Percentiles rank a stretch among this genome's conserved stretches.
Conservation (phyloP, 306 rosid species). For the Canavalia gladiata region DNA sequence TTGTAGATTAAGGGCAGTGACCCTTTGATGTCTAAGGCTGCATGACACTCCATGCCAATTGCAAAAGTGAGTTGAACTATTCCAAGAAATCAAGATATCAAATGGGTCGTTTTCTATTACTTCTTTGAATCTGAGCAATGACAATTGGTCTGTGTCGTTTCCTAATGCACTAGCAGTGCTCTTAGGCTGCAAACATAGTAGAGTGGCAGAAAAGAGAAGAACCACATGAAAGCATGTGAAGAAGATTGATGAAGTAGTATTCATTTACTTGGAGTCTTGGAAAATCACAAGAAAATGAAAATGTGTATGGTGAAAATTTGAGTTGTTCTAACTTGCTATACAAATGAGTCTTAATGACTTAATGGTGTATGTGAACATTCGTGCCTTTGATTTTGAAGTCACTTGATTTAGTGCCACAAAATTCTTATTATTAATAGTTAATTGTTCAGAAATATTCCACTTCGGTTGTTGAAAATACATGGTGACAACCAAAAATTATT, state of each 20-base stretch:
- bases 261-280: constrained; percentile 25
- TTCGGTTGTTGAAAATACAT: not conserved
- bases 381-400: not conserved
- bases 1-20: constrained; percentile 44
- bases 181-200: constrained; percentile 29
- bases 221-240: constrained; percentile 25
- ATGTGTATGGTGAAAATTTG: constrained; percentile 26
- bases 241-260: not conserved
- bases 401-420: not conserved
- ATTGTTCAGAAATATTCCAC: not conserved
- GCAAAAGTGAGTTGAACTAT: constrained; percentile 59
- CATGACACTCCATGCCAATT: constrained; percentile 60
- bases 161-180: constrained; percentile 38
- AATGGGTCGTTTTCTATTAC: constrained; percentile 40
- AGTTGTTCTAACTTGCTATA: constrained; percentile 10
- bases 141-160: constrained; percentile 49
- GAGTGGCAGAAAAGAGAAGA: constrained; percentile 33
- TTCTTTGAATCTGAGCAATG: constrained; percentile 56
- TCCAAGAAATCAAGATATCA: constrained; percentile 47
- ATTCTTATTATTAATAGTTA: not conserved
- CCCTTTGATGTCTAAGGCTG: constrained; percentile 55
- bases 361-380: constrained; percentile 8
- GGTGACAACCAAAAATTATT: not conserved
- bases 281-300: constrained; percentile 3
- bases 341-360: not conserved